Conservation (phyloP, 2,329 filamentous ascomycete genomes). For the Colletotrichum cereale region DNA sequence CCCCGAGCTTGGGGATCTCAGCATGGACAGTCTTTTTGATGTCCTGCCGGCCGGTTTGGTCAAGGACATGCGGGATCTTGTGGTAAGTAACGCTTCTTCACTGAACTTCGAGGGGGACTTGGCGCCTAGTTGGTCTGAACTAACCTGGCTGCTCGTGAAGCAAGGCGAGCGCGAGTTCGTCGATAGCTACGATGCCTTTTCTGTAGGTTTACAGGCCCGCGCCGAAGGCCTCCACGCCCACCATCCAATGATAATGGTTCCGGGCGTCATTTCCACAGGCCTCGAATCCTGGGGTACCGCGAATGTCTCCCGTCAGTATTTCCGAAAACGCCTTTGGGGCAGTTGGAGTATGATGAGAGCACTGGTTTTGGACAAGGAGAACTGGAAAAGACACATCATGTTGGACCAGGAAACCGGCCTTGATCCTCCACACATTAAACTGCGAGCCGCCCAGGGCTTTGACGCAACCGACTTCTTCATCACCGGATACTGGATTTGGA, state of each 20-base stretch:
- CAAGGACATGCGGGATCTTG: conserved; percentile 85
- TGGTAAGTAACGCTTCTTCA: conserved; percentile 66
- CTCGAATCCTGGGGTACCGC: conserved; percentile 97
- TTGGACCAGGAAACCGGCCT: conserved; percentile 91
- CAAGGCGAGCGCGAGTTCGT: conserved; percentile 86
- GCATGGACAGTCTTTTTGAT: conserved; percentile 88
- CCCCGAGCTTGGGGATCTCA: conserved; percentile 76
- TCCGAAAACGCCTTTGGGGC: conserved; percentile 94
- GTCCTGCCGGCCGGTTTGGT: conserved; percentile 88
- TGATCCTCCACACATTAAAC: conserved; percentile 89
- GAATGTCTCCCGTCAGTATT: conserved; percentile 87
- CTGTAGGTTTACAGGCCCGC: conserved; percentile 86
- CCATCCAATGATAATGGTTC: conserved; percentile 96
- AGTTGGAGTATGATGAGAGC: conserved; percentile 99
- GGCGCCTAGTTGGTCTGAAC: conserved; percentile 26
- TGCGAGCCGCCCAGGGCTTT: conserved; percentile 94
- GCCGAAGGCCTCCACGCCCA: conserved; percentile 84
- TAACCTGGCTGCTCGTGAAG: conserved; percentile 54
- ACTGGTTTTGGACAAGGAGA: conserved; percentile 90
- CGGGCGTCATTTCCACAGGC: conserved; percentile 96
- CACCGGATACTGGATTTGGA: conserved; percentile 98
- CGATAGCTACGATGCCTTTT: conserved; percentile 93
- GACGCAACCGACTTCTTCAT: conserved; percentile 98
- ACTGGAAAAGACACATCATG: conserved; percentile 98
- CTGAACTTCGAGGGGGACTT: not conserved